Conservation (phyloP, 495 filamentous ascomycete genomes). For the Barbatosphaeria neglecta region DNA sequence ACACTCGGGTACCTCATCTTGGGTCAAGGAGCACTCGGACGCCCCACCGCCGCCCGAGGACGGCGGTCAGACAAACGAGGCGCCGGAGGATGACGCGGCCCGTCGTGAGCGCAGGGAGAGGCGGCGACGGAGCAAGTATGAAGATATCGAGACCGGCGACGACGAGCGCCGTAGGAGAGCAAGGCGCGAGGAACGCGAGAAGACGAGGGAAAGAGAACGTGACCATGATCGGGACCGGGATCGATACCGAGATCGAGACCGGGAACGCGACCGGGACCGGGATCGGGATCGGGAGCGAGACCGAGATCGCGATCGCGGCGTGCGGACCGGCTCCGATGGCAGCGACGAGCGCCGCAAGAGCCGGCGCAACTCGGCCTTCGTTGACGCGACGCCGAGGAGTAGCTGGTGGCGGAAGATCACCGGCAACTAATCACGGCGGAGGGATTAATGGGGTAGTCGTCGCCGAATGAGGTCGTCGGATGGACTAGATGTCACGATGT, state of each 20-base stretch:
- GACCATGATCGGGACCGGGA: constrained; percentile 12
- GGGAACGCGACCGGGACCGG: constrained; percentile 12
- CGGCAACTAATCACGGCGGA: constrained; percentile 4
- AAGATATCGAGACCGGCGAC: constrained; percentile 24
- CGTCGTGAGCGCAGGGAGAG: constrained; percentile 33
- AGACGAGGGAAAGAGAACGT: constrained; percentile 6
- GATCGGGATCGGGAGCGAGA: constrained; percentile 4
- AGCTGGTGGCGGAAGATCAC: constrained; percentile 45
- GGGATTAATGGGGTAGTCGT: not conserved
- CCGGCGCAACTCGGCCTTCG: constrained; percentile 24
- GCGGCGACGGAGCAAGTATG: constrained; percentile 32
- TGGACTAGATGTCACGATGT: not conserved
- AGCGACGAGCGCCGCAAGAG: constrained; percentile 28
- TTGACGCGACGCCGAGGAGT: constrained; percentile 34
- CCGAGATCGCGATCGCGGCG: constrained; percentile 11
- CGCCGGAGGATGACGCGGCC: constrained; percentile 30
- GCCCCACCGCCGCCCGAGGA: constrained; percentile 38
- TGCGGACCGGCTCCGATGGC: constrained; percentile 29
- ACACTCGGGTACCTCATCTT: constrained; percentile 44
- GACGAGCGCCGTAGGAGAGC: constrained; percentile 32
- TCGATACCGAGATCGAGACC: constrained; percentile 5
- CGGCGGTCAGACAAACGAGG: constrained; percentile 14
- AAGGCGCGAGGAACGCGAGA: constrained; percentile 31
- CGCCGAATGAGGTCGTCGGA: not conserved
- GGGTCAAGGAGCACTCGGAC: constrained; percentile 50